phyloP scores from a whole-genome alignment of 345 rosid genomes.

The Aquilaria yunnanensis region DNA sequence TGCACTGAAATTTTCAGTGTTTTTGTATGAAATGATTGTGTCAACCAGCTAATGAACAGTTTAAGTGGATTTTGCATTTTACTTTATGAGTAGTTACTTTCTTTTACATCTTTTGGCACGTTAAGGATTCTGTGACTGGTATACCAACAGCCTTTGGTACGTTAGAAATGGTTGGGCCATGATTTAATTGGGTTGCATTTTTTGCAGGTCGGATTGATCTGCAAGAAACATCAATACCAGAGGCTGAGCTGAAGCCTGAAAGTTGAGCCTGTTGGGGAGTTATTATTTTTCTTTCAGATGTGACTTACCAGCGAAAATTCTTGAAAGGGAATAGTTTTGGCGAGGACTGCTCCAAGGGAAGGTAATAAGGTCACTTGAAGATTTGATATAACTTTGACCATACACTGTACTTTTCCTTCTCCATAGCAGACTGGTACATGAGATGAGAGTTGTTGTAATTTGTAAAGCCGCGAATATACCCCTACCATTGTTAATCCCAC shows the following conservation, averaged over 20 bases:
- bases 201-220: conserved; percentile 65
- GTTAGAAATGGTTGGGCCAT: no score
- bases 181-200: no score
- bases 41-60: no score
- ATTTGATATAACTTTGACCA: conserved; percentile 10
- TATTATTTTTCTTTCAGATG: conserved; percentile 7
- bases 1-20: no score
- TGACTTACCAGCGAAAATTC: conserved; percentile 1
- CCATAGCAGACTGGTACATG: background rate
- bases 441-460: conserved; percentile 20
- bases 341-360: conserved; percentile 11
- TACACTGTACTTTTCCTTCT: conserved; percentile 6
- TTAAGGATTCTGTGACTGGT: no score
- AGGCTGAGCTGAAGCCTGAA: conserved; percentile 47
- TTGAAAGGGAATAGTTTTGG: conserved; percentile 14
- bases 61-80: no score
- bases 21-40: no score
- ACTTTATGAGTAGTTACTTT: no score
- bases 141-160: no score
- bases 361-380: conserved; percentile 21
- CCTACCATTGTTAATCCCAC: conserved; percentile 10
- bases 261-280: conserved; percentile 18
- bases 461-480: conserved; percentile 22
- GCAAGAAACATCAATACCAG: conserved; percentile 43
- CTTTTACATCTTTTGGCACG: no score